Conservation (phyloP, 192 early-diverging fungal genomes). For the Coemansia aciculifera region DNA sequence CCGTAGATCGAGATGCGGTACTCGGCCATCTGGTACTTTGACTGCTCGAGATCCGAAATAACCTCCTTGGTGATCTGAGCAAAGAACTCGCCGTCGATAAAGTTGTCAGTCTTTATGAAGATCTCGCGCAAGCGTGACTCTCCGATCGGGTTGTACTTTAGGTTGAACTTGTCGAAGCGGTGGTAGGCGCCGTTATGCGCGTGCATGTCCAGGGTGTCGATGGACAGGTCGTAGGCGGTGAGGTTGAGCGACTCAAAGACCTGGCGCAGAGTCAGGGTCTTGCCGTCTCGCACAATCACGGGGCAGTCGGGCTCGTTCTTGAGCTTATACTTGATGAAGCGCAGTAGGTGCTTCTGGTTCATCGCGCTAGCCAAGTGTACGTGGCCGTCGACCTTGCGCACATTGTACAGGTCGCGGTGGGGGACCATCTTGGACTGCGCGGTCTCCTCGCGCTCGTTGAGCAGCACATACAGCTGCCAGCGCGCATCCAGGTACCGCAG, state of each 20-base stretch:
- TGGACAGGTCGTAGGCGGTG: constrained; percentile 90
- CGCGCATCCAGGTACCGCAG: constrained; percentile 88
- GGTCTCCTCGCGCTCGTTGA: constrained; percentile 94
- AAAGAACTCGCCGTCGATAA: constrained; percentile 79
- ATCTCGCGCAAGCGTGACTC: constrained; percentile 93
- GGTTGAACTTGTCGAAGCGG: constrained; percentile 96
- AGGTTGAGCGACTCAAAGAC: constrained; percentile 90
- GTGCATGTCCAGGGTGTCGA: constrained; percentile 97
- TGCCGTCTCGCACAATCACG: constrained; percentile 84
- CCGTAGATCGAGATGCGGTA: constrained; percentile 95
- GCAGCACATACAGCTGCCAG: constrained; percentile 88
- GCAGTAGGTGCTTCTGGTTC: constrained; percentile 95
- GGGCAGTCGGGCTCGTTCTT: constrained; percentile 69
- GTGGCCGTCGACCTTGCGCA: constrained; percentile 97
- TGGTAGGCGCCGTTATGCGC: constrained; percentile 96
- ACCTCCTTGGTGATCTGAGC: constrained; percentile 95
- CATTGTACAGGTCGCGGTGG: constrained; percentile 96
- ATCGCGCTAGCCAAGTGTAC: constrained; percentile 91
- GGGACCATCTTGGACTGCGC: constrained; percentile 90
- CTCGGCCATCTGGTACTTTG: constrained; percentile 95
- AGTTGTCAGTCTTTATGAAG: constrained; percentile 96
- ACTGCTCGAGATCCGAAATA: constrained; percentile 84
- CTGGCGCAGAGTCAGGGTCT: constrained; percentile 74
- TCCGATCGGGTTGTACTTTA: constrained; percentile 95
- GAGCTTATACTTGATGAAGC: constrained; percentile 93